phyloP scores from a whole-genome alignment of 1,284 basidiomycete species.

The Moesziomyces sp. region DNA sequence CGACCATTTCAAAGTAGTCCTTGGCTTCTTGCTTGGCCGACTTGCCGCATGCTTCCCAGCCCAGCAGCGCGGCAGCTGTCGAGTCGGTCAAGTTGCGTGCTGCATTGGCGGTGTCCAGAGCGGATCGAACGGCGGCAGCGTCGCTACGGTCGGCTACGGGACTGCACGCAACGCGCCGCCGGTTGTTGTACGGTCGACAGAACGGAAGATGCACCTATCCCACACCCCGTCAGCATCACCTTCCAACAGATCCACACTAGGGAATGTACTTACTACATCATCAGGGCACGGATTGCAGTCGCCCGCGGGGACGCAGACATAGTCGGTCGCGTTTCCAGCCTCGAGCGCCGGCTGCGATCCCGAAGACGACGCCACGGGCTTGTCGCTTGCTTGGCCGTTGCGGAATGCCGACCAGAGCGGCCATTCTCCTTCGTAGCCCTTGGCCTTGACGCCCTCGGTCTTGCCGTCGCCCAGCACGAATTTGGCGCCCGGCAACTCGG shows the following conservation, averaged over 20 bases:
- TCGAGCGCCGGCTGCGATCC: neutral
- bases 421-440: conserved; percentile 47
- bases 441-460: conserved; percentile 36
- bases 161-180: conserved; percentile 42
- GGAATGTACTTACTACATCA: conserved; percentile 34
- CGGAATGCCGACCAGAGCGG: conserved; percentile 32
- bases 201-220: conserved; percentile 42
- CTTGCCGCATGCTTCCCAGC: conserved; percentile 50
- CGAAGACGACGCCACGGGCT: neutral
- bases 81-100: neutral
- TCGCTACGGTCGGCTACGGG: conserved; percentile 6
- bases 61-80: conserved; percentile 2
- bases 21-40: conserved; percentile 35
- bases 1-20: conserved; percentile 51
- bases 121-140: conserved; percentile 7
- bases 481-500: conserved; percentile 21
- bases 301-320: conserved; percentile 35
- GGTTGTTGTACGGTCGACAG: conserved; percentile 60
- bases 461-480: conserved; percentile 43
- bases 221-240: no score
- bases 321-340: conserved; percentile 5
- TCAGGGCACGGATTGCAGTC: conserved; percentile 46
- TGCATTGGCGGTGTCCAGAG: conserved; percentile 2
- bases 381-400: neutral
- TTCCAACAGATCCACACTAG: no score